phyloP scores from a whole-genome alignment of 2,329 filamentous ascomycete species.

The Elsinoe ampelina region DNA sequence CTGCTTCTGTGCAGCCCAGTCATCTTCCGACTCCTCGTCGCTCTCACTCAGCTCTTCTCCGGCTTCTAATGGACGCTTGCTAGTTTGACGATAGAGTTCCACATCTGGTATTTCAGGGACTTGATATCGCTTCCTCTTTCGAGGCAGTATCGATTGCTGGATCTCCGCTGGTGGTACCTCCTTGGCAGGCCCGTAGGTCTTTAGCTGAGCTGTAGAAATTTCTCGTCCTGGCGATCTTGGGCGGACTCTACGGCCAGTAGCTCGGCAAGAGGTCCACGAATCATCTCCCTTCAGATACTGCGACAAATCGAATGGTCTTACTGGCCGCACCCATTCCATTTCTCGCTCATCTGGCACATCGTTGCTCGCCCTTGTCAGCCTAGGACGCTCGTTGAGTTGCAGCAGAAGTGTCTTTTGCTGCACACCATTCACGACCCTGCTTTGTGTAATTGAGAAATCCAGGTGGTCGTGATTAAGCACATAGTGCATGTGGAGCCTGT shows the following conservation, averaged over 20 bases:
- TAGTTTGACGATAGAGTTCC: conserved; percentile 32
- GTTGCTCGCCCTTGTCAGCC: conserved; percentile 21
- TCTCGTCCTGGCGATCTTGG: background rate
- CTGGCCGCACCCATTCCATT: conserved; percentile 27
- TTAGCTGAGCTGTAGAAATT: background rate
- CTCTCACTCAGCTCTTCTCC: conserved; percentile 35
- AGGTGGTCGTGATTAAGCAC: conserved; percentile 29
- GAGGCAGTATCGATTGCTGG: conserved; percentile 15
- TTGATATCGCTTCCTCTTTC: conserved; percentile 23
- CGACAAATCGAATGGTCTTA: conserved; percentile 27
- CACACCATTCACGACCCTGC: conserved; percentile 15
- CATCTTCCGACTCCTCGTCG: conserved; percentile 34
- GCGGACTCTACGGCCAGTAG: background rate
- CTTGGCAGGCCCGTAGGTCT: background rate
- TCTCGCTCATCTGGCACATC: conserved; percentile 23
- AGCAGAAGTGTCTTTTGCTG: conserved; percentile 18
- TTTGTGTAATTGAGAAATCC: conserved; percentile 21
- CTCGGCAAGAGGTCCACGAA: conserved; percentile 22
- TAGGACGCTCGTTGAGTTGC: conserved; percentile 14
- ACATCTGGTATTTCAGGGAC: conserved; percentile 31
- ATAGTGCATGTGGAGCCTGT: conserved; percentile 29
- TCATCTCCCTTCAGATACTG: conserved; percentile 29
- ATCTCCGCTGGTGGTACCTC: conserved; percentile 18
- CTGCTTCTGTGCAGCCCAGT: conserved; percentile 30
- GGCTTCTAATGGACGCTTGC: conserved; percentile 30